Conservation (phyloP, 2,329 filamentous ascomycete species). For the Phaeosphaeriaceae sp. region DNA sequence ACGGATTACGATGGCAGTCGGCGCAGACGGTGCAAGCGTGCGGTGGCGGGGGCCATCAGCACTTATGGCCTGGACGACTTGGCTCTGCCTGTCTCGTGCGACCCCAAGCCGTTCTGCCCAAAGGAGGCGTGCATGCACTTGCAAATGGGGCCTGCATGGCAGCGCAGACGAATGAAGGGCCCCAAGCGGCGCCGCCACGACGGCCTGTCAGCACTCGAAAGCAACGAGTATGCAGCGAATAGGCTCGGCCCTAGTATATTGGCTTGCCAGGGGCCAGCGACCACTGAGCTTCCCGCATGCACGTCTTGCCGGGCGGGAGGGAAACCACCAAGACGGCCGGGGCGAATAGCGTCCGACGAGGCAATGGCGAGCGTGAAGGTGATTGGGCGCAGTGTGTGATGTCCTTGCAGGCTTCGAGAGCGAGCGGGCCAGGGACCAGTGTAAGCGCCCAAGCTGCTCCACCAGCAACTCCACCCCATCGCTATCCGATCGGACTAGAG, state of each 20-base stretch:
- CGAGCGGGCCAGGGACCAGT: conserved; percentile 26
- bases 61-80: conserved; percentile 32
- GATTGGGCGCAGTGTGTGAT: conserved; percentile 35
- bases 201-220: conserved; percentile 37
- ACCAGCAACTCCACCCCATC: conserved; percentile 6
- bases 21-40: conserved; percentile 10
- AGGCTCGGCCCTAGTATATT: conserved; percentile 34
- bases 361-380: conserved; percentile 12
- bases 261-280: conserved; percentile 31
- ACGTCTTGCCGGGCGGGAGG: conserved; percentile 30
- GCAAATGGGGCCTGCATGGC: conserved; percentile 13
- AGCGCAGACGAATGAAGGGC: conserved; percentile 20
- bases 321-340: conserved; percentile 30
- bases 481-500: neutral
- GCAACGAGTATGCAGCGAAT: conserved; percentile 35
- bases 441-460: conserved; percentile 40
- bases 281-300: conserved; percentile 39
- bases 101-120: conserved; percentile 10
- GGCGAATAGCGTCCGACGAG: conserved; percentile 25
- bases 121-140: neutral
- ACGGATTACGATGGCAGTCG: neutral
- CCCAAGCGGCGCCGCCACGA: conserved; percentile 25
- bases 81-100: conserved; percentile 25
- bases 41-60: conserved; percentile 38
- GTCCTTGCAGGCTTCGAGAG: conserved; percentile 24